These are phyloP conservation scores for Schizosaccharomyces octosporus DNA, from an alignment of 805 yeast species.

Conservation along the genomic window DNA sequence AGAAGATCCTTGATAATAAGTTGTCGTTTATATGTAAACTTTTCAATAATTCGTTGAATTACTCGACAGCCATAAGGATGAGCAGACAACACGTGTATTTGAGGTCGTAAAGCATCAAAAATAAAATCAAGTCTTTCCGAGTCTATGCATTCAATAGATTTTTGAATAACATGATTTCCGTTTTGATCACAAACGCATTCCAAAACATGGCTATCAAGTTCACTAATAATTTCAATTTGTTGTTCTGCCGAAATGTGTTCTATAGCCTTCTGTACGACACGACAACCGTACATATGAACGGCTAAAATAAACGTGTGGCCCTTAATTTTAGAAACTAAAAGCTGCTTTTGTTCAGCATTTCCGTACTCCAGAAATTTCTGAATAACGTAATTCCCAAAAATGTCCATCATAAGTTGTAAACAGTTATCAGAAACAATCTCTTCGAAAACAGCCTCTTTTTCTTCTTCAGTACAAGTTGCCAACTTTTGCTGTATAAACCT, in stretches of 20 bases:
- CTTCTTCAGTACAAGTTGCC: constrained; percentile 35
- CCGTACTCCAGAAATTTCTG: constrained; percentile 85
- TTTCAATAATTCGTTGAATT: constrained; percentile 73
- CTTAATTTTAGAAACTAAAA: constrained; percentile 43
- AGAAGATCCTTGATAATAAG: constrained; percentile 47
- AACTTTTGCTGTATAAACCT: constrained; percentile 83
- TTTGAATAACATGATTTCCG: constrained; percentile 94
- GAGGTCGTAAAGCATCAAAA: constrained; percentile 33
- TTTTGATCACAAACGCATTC: constrained; percentile 79
- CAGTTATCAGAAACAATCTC: constrained; percentile 52
- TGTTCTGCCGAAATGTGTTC: constrained; percentile 42
- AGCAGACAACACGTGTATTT: constrained; percentile 63
- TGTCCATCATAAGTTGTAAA: constrained; percentile 73
- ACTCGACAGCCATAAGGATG: constrained; percentile 97
- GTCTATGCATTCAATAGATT: constrained; percentile 70
- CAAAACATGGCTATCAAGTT: constrained; percentile 36
- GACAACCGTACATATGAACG: constrained; percentile 90
- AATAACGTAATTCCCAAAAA: constrained; percentile 89
- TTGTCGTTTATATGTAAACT: constrained; percentile 34
- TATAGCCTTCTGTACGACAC: constrained; percentile 85
- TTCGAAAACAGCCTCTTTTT: constrained; percentile 57
- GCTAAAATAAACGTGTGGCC: constrained; percentile 56
- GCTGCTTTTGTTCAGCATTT: constrained; percentile 36
- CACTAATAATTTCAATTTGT: constrained; percentile 43
- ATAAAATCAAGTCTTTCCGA: constrained; percentile 45